Base-by-base conservation (phyloP, 106 monocot species). In the Ottelia alismoides region DNA sequence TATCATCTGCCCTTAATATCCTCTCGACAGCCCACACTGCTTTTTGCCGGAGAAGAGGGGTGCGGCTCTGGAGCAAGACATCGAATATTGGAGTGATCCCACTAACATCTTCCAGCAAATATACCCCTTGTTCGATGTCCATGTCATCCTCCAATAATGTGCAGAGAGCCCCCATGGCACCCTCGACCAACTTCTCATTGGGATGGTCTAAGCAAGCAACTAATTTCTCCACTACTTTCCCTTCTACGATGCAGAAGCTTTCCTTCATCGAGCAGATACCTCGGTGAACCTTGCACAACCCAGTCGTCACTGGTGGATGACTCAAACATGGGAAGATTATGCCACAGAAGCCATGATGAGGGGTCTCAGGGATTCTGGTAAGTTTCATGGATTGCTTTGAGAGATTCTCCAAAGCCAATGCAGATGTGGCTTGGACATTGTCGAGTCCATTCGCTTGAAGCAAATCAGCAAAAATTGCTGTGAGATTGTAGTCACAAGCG, bases 1-100 rank as follows among this genome's bases (percentile, higher is more conserved):
- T 77, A 0, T 82, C 81, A 11, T 90, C 89, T 1, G 40, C 61
- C 65, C 96, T 82, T 57, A 98, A 52, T 19, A 98, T 77, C 74
- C 89, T 98, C 64, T 98, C 96, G 1, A 81, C 79, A 0, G 82
- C 96, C 89, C 89, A 98, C 47, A 98, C 85, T 21, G 81, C 78
- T 44, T 74, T 56, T 19, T 68, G 69, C 66, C 75, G 65, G 18
- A 98, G n/a, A n/a, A n/a, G 22, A 52, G 75, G 78, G 0, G 69
- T 77, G 0, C 74, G 27, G 23, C 66, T 84, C 49, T 85, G 71
- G n/a, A 55, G 45, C 25, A 98, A 57, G 14, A 98, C 55, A 19
- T 77, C 77, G 22, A 85, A 55, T 35, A 98, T 82, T 11, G 74
- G 76, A 20, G 50, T 72, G 17, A 90, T 67, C 26, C 85, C 96